phyloP scores from a whole-genome alignment of 805 yeast genomes.

The Teunomyces aglyptinius region DNA sequence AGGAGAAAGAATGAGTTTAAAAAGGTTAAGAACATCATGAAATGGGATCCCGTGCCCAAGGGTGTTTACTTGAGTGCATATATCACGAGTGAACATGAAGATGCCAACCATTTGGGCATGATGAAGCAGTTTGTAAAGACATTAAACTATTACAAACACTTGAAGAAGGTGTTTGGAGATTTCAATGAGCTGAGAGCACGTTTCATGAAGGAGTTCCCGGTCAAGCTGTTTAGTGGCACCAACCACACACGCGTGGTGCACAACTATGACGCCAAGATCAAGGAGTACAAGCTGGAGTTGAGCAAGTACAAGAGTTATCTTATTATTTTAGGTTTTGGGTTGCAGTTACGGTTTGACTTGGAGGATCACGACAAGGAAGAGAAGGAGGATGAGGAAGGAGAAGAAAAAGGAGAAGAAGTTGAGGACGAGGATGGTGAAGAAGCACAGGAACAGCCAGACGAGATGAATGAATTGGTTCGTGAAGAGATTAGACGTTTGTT shows the following conservation, averaged over 20 bases:
- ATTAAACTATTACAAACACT: constrained; percentile 39
- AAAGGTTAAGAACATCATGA: constrained; percentile 31
- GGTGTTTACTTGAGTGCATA: constrained; percentile 42
- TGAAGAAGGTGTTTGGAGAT: constrained; percentile 32
- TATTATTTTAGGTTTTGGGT: constrained; percentile 45
- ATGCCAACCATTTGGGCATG: constrained; percentile 36
- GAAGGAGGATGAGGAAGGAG: constrained; percentile 12
- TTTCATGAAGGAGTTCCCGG: constrained; percentile 30
- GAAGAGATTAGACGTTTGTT: constrained; percentile 32
- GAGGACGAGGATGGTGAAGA: constrained; percentile 7
- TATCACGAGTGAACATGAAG: constrained; percentile 18
- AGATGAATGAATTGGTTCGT: constrained; percentile 32
- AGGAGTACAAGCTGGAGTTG: constrained; percentile 45
- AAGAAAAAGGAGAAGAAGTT: neutral
- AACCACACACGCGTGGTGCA: constrained; percentile 35
- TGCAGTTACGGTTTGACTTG: constrained; percentile 44
- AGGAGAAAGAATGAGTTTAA: constrained; percentile 27
- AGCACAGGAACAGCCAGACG: constrained; percentile 19
- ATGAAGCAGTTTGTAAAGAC: constrained; percentile 45
- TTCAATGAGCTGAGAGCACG: constrained; percentile 28
- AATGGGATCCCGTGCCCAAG: constrained; percentile 43
- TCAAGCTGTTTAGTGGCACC: constrained; percentile 14
- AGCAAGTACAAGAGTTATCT: constrained; percentile 46
- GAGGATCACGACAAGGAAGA: constrained; percentile 29
- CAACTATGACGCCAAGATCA: constrained; percentile 42